phyloP scores from a whole-genome alignment of 176 grass and related monocot species.

The Phyllostachys edulis region DNA sequence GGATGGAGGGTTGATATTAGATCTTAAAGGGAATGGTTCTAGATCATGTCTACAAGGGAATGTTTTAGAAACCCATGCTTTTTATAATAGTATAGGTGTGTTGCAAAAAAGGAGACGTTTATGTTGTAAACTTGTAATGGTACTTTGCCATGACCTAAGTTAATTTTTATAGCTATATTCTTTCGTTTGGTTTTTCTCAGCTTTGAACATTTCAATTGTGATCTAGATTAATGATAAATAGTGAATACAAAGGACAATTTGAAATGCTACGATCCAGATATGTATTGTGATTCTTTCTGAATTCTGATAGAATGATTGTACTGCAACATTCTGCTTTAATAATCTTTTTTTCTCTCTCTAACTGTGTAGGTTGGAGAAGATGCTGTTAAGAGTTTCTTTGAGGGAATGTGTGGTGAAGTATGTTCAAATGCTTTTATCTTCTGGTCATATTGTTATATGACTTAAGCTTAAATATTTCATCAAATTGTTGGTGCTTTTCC shows the following conservation, averaged over 20 bases:
- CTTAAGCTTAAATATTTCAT: constrained; percentile 11
- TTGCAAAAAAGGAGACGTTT: background rate
- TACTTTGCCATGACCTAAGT: background rate
- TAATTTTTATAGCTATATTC: background rate
- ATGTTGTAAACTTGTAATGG: background rate
- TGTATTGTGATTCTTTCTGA: background rate
- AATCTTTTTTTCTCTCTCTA: background rate
- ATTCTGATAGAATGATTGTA: constrained; percentile 2
- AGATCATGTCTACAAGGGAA: background rate
- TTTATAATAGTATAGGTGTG: background rate
- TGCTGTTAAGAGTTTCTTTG: constrained; percentile 80
- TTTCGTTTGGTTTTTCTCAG: background rate
- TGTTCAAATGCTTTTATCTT: constrained; percentile 32
- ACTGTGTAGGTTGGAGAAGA: constrained; percentile 62
- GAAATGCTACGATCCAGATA: background rate
- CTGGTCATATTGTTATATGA: constrained; percentile 1
- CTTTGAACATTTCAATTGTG: background rate
- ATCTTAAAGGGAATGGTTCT: background rate
- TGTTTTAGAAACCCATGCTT: background rate
- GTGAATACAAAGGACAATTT: background rate
- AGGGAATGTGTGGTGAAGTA: constrained; percentile 74
- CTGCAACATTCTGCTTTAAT: background rate
- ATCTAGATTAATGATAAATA: constrained; percentile 4
- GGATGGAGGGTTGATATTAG: background rate
- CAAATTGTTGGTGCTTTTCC: background rate